Base-by-base conservation (phyloP, 2,329 filamentous ascomycete species). In the Sporothrix globosa region DNA sequence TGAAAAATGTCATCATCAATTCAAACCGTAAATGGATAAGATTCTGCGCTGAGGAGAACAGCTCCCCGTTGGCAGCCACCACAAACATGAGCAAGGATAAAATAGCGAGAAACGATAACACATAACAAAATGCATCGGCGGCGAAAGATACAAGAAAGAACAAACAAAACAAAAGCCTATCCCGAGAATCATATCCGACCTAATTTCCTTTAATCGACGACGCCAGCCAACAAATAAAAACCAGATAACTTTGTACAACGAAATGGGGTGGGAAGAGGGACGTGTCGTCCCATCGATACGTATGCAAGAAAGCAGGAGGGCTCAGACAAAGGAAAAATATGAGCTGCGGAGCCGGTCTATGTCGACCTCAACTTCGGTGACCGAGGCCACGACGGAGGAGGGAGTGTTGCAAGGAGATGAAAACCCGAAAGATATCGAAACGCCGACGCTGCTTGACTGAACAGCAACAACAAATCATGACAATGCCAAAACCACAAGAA, bases 1-100 rank as follows among this genome's bases (percentile, higher is more conserved):
- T 39, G 4, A 9, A 9, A 67, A 58, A 60, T 27, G 48, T 70
- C 69, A 61, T 70, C 69, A 54, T 70, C 17, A 70, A 67, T 53
- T 53, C 52, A 65, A 56, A 46, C 48, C 53, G 46, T 52, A 41
- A 34, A 52, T 17, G 9, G 19, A 3, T 19, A 61, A 24, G 44
- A 4, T 11, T 14, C 10, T 27, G 21, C 61, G 24, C 11, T 14
- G 24, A 6, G 9, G 24, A 65, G 44, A 4, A 63, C 19, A 17
- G 7, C 2, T 6, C 41, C 24, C 39, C 34, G 24, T 27, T 17
- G 39, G 48, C 19, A 41, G 19, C 30, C 60, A 19, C 39, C 27
- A 39, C 27, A 48, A 54, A 30, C 46, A 39, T 14, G 61, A 53
- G 24, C 30, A 10, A 21, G 69, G 61, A 61, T 14, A 48, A 63